Conservation (phyloP, 345 rosid genomes). For the Citrus mangshanensis region DNA sequence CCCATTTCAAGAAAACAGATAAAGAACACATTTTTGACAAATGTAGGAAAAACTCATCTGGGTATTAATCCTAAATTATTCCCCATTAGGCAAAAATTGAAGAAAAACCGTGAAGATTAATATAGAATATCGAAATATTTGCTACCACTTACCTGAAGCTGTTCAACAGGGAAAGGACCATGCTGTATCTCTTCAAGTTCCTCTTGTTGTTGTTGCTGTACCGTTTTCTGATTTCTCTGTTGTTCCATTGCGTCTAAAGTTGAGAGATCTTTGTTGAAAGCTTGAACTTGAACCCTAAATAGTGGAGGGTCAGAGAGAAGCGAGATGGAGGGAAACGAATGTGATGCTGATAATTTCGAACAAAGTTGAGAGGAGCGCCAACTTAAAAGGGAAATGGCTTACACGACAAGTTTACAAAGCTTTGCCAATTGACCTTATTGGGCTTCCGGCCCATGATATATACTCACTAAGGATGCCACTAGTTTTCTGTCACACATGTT, state of each 20-base stretch:
- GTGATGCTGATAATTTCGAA: not conserved
- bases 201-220: conserved; percentile 35
- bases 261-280: not conserved
- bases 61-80: not conserved
- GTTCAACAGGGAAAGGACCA: conserved; percentile 59
- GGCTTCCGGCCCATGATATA: not conserved
- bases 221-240: conserved; percentile 30
- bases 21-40: not conserved
- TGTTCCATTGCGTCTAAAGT: conserved; percentile 30
- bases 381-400: not conserved
- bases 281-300: conserved; percentile 2
- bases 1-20: not conserved
- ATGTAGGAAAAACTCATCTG: not conserved
- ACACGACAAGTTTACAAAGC: not conserved
- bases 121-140: not conserved
- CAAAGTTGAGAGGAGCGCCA: not conserved
- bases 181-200: conserved; percentile 44
- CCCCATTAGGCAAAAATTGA: not conserved
- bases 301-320: not conserved
- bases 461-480: too few species aligned
- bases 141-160: conserved; percentile 43
- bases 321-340: conserved; percentile 6
- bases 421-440: not conserved
- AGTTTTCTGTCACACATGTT: too few species aligned
- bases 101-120: not conserved